phyloP scores from a whole-genome alignment of 768 basidiomycete species.

The Lactarius evosmus region DNA sequence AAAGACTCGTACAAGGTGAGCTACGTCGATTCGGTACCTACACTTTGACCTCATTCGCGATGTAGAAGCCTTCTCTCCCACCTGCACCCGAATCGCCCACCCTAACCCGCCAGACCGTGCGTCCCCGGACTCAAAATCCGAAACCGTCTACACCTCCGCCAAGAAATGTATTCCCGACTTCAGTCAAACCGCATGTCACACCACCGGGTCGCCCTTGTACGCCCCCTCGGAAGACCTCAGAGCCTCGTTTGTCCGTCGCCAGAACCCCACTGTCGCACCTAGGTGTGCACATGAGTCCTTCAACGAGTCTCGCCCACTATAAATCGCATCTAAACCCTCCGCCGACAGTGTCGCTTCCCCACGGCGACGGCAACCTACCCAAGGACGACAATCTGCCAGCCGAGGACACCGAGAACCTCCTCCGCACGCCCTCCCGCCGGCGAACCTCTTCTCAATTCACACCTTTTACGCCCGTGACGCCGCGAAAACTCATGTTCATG shows the following conservation, averaged over 20 bases:
- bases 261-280: conserved; percentile 68
- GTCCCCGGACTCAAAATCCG: conserved; percentile 1
- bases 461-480: conserved; percentile 41
- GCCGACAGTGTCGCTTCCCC: conserved; percentile 36
- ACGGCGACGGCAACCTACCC: conserved; percentile 40
- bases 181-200: conserved; percentile 28
- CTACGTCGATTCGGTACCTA: not conserved
- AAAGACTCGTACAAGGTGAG: conserved; percentile 17
- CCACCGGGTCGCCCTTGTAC: conserved; percentile 43
- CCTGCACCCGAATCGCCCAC: conserved; percentile 27
- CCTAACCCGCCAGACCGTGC: conserved; percentile 20
- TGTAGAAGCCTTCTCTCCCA: conserved; percentile 23
- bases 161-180: not conserved
- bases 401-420: conserved; percentile 31
- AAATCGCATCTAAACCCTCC: conserved; percentile 68
- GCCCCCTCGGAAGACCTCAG: conserved; percentile 34
- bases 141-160: conserved; percentile 21
- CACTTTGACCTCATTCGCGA: not conserved
- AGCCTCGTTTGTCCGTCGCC: conserved; percentile 50
- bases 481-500: conserved; percentile 42
- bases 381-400: conserved; percentile 31
- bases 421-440: conserved; percentile 47
- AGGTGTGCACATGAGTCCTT: conserved; percentile 68
- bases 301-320: conserved; percentile 61
- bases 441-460: conserved; percentile 32